Percentiles rank a stretch among this genome's conserved stretches.
phyloP scores from a whole-genome alignment of 2,329 filamentous ascomycete species.

The Aspergillus sp. region DNA sequence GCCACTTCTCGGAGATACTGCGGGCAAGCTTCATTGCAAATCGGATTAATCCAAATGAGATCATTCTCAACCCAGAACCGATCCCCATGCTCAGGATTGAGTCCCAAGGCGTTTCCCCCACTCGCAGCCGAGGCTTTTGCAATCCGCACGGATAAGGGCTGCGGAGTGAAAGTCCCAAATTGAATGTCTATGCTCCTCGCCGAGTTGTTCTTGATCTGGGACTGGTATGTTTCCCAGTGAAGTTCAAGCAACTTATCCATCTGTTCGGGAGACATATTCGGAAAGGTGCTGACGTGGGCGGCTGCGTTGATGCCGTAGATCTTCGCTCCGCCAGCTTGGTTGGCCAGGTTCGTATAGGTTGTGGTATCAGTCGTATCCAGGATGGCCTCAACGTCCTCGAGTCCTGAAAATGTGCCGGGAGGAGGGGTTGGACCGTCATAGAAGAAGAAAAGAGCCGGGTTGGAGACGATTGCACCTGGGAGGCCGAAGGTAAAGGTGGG shows the following conservation, averaged over 20 bases:
- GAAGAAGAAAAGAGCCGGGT: constrained; percentile 11
- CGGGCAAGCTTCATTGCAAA: constrained; percentile 7
- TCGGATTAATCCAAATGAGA: constrained; percentile 7
- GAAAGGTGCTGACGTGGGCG: constrained; percentile 9
- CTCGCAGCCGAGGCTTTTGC: not conserved
- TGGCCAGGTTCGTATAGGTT: constrained; percentile 5
- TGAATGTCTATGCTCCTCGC: constrained; percentile 1
- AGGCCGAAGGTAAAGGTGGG: constrained; percentile 10
- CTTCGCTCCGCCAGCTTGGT: constrained; percentile 8
- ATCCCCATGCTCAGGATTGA: constrained; percentile 8
- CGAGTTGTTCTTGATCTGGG: constrained; percentile 6
- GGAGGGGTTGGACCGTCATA: constrained; percentile 6
- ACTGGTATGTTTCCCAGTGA: constrained; percentile 6
- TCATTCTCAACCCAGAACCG: constrained; percentile 12
- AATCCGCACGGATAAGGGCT: constrained; percentile 8
- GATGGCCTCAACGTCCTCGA: constrained; percentile 7
- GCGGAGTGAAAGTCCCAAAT: constrained; percentile 7
- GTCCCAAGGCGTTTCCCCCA: constrained; percentile 8
- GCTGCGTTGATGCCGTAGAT: constrained; percentile 11
- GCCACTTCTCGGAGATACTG: constrained; percentile 5
- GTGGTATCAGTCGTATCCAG: constrained; percentile 5
- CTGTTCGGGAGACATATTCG: constrained; percentile 4
- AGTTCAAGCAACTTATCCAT: constrained; percentile 4
- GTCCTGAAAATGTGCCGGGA: constrained; percentile 5
- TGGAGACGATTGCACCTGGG: constrained; percentile 3